Conservation (phyloP, 768 basidiomycete species). For the Boletus reticulatus region DNA sequence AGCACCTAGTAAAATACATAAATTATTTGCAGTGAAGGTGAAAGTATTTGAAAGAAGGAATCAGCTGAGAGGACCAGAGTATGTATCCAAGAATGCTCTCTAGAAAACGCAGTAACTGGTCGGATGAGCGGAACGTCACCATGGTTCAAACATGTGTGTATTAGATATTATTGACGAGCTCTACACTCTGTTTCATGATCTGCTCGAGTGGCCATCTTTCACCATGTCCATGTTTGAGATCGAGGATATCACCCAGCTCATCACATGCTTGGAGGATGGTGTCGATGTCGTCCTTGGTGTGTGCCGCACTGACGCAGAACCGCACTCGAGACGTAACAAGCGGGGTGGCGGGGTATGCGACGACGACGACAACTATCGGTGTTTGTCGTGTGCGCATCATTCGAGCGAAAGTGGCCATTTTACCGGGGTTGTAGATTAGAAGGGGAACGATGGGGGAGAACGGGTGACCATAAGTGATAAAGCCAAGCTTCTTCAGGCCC, state of each 20-base stretch:
- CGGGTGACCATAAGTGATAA: constrained; percentile 92
- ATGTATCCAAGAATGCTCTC: constrained; percentile 24
- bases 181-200: constrained; percentile 67
- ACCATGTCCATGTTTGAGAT: constrained; percentile 75
- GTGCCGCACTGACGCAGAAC: constrained; percentile 92
- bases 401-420: constrained; percentile 88
- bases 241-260: constrained; percentile 86
- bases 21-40: constrained; percentile 28
- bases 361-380: constrained; percentile 86
- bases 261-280: constrained; percentile 80
- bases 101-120: constrained; percentile 3
- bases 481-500: constrained; percentile 87
- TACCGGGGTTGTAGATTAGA: constrained; percentile 88
- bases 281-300: constrained; percentile 98
- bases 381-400: constrained; percentile 78
- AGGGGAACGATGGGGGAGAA: constrained; percentile 93
- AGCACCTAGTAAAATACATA: constrained; percentile 20
- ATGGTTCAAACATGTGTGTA: neutral
- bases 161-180: constrained; percentile 54
- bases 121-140: neutral
- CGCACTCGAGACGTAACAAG: constrained; percentile 85
- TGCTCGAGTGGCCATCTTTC: constrained; percentile 81
- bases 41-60: constrained; percentile 4
- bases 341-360: constrained; percentile 88
- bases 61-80: constrained; percentile 17